Base-by-base conservation (phyloP, 2,329 filamentous ascomycete species). In the Ilyonectria mors-panacis region DNA sequence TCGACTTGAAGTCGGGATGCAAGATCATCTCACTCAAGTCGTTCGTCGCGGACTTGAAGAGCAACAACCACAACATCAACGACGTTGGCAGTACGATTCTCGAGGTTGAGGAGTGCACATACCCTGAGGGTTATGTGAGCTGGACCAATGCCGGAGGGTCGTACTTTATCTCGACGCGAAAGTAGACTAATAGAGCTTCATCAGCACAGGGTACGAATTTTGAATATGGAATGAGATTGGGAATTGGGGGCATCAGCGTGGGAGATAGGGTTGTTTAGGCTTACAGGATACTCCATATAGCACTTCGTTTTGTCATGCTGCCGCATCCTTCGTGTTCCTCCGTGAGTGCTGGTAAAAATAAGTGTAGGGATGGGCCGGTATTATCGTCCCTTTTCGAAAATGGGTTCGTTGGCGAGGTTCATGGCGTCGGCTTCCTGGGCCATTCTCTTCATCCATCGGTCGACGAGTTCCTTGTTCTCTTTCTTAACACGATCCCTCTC, bases 21-120 rank as follows among this genome's bases (percentile, higher is more conserved):
- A 92, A 93, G 80, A 93, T 99, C 63, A 92, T 98, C 47, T 97
- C 94, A 58, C 87, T 99, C 66, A 97, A 96, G 82, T 94, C 92
- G 1, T 99, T 99, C 78, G 94, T 96, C 15, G 91, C 93, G 48
- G 90, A 92, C 55, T 91, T 92, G 70, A 92, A 94, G 78, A 92
- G 92, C 73, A 91, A 90, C 74, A 91, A 90, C 63, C 85, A 93
- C 70, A 96, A 94, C 76, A 86, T 93, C 76, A 89, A 90, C 72
- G 92, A 97, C 73, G 93, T 95, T 57, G 93, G 93, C 6, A 90
- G 91, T 72, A 96, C 94, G 71, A 89, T 97, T 66, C 88, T 98
- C 57, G 89, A 93, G 42, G 94, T 96, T 68, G 88, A 93, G 78
- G 85, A 91, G 68, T 82, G 83, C 65, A 84, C 81, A 44, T 90